Evolutionary conservation across 2,329 filamentous ascomycete genomes (phyloP), one percentile per base, ranked within the genome.

Genomic region (Neocatenulostroma microsporum): DNA sequence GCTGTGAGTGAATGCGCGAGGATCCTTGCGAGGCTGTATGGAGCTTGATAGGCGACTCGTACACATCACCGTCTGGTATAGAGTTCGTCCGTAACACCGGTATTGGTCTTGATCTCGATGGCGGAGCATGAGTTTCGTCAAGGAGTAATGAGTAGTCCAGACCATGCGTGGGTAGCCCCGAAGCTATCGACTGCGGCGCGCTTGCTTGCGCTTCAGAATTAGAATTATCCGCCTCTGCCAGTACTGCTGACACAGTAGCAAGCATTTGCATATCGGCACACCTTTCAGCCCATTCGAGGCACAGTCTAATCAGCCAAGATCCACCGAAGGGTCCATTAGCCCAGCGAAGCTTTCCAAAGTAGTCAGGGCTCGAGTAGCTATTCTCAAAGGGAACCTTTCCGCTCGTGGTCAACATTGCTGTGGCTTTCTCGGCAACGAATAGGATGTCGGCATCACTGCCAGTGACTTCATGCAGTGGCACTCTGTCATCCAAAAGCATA

Each of bases 401-500:
- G n/a, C n/a, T n/a, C n/a, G n/a, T n/a, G n/a, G n/a, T n/a, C n/a
- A 29, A 17, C 10, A 34, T 19, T 11, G 26, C 25, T 5, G 14
- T 25, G 12, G 27, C 34, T 12, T 14, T 27, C 12, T 25, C 28
- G 6, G 39, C 36, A n/a, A 44, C 13, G 19, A 30, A n/a, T 3
- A 40, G 12, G 10, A 40, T 21, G 20, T 36, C 24, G 5, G 37
- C 34, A n/a, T 29, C 10, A 14, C 13, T 15, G 20, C 25, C 24
- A 7, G 13, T 34, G 17, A n/a, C 18, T 15, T 10, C 9, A 13
- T 34, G 23, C 18, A 84, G 64, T 48, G 82, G 83, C 19, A 88
- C 79, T 29, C 85, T 78, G 48, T 84, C 82, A 46, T 79, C 78
- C 30, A 96, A 66, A 5, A 96, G 69, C 40, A 95, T 67, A 13